Base-by-base conservation (phyloP, 208 protist genomes). In the Trypanosoma rangeli region DNA sequence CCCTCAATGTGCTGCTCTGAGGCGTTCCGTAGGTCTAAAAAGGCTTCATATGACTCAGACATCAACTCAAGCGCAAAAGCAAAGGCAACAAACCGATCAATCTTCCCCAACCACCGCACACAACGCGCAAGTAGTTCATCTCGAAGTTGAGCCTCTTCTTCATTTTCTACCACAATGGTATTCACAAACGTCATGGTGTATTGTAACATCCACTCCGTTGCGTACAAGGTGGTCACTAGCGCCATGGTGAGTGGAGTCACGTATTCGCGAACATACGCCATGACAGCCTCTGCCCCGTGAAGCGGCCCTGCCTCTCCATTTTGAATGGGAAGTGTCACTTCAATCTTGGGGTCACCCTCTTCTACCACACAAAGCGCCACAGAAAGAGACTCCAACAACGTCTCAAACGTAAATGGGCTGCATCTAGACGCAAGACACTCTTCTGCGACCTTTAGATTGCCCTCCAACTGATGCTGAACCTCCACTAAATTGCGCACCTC, bases 151-250 rank as follows among this genome's bases (percentile, higher is more conserved):
- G 88, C 86, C 74, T 96, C 91, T 44, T 84, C 81, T 44, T 64
- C 58, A 57, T 74, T 78, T 24, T 54, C 39, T 4, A 85, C 73
- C 13, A 55, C 12, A 2, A 89, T 58, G 22, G 86, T 84, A 24
- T 84, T 79, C 15, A 96, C 69, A 62, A 92, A 96, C 26, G 74
- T 77, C 65, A 94, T 81, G 28, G 89, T 94, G 80, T 94, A 96
- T 68, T 91, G 87, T 50, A 93, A 42, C 69, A 94, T 86, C 91
- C 91, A 96, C 64, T 90, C 84, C 35, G 82, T 86, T 9, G 85
- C 79, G 64, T 96, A 85, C 16, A 83, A 67, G 16, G 76, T 69
- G 9, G 79, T 70, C 35, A 89, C 57, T 3, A 86, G 58, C 13
- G 73, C 39, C 58, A 86, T 80, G 13, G 79, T 79, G 5, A 78